Conservation (phyloP, 2,329 filamentous ascomycete genomes). For the Gnomoniopsis sp. region DNA sequence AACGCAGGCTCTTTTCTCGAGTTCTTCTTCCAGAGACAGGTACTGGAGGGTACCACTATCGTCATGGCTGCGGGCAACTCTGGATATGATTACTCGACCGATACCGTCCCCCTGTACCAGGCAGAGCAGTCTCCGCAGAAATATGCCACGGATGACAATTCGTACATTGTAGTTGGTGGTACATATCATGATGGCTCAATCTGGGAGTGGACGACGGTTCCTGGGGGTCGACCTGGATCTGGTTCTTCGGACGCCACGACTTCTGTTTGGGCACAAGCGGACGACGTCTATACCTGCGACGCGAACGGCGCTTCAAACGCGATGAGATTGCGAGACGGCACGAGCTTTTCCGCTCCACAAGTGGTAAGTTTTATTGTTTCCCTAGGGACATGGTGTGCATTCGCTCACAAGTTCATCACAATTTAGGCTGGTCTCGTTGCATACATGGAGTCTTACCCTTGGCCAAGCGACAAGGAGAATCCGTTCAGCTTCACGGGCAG, state of each 20-base stretch:
- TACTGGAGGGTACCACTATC: neutral
- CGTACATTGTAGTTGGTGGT: slow-evolving; percentile 1
- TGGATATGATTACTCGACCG: neutral
- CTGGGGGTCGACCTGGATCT: neutral
- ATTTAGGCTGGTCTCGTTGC: slow-evolving; percentile 10
- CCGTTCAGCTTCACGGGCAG: neutral
- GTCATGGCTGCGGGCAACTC: neutral
- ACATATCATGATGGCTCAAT: slow-evolving; percentile 8
- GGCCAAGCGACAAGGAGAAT: neutral
- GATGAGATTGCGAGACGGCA: neutral
- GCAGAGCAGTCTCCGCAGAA: neutral
- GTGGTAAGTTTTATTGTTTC: neutral
- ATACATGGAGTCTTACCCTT: slow-evolving; percentile 6
- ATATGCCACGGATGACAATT: neutral
- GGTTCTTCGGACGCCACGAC: neutral
- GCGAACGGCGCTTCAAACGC: neutral
- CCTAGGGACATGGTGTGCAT: too few species aligned
- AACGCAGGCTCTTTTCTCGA: neutral
- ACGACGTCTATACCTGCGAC: neutral
- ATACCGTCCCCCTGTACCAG: neutral
- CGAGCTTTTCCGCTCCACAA: neutral
- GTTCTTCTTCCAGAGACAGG: neutral
- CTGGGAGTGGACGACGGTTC: slow-evolving; percentile 1
- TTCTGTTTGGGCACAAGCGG: slow-evolving; percentile 8
- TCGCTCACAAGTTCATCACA: too few species aligned